Base-by-base conservation (phyloP, 1,139 yeast genomes). In the Trichomonascaceae sp. region DNA sequence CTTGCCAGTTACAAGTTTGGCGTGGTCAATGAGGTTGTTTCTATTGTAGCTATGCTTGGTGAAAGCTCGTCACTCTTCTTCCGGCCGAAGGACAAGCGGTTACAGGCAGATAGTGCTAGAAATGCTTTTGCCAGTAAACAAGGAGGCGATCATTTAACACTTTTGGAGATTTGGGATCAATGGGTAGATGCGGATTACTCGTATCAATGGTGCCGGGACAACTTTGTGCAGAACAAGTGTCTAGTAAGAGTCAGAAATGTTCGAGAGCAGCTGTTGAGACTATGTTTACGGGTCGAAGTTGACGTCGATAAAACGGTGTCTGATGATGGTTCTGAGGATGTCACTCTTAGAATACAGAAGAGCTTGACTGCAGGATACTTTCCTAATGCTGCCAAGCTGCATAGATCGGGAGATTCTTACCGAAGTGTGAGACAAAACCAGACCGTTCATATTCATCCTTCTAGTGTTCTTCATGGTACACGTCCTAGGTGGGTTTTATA, bases 201-300 rank as follows among this genome's bases (percentile, higher is more conserved):
- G 0, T 74, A 74, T 46, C 81, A 82, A 54, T 93, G 99, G 99
- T 91, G 97, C 61, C 82, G 80, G 60, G 97, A 90, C 62, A 83
- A 88, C 64, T 89, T 81, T 64, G 65, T 93, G 3, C 97, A 93
- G 66, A 80, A 80, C 68, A 83, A 85, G 66, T 81, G 95, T 0
- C 69, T 93, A 62, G 73, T 74, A 44, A 73, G 96, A 45, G 93
- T 85, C 0, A 73, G 84, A 52, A 87, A 85, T 57, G 85, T 91
- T 1, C 76, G 90, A 38, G 82, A 81, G 27, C 99, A 93, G 65
- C 70, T 93, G 18, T 76, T 74, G 47, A 70, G 79, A 20, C 72
- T 89, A 38, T 85, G 95, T 63, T 75, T 73, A 4, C 79, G 83
- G 49, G 78, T 82, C 13, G 91, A 87, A 3, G 70, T 82, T 13